A percentile compares a stretch with the other conserved stretches of the same genome.
Evolutionary conservation across 139 green algal species (phyloP).

Genomic region (Ettlia oleoabundans): DNA sequence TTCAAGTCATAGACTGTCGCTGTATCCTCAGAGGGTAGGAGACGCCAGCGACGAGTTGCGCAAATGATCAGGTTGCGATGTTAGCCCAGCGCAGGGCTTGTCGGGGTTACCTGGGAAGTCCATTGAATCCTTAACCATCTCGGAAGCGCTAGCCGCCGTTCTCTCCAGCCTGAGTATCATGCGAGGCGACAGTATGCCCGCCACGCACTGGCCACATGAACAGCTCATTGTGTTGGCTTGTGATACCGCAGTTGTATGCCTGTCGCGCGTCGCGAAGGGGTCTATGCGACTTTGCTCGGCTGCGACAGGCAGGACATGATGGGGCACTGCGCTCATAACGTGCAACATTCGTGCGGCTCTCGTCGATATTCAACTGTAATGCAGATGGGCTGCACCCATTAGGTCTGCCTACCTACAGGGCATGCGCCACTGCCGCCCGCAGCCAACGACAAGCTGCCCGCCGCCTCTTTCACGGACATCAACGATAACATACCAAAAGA

Average conservation of each 20-base stretch:
- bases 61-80: background rate
- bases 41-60: background rate
- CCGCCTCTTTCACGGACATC: too few species aligned
- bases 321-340: too few species aligned
- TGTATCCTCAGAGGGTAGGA: too few species aligned
- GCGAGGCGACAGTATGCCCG: slow-evolving; percentile 33
- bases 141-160: slow-evolving; percentile 13
- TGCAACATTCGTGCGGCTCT: too few species aligned
- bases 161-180: slow-evolving; percentile 7
- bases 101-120: slow-evolving; percentile 24
- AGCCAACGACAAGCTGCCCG: too few species aligned
- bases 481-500: too few species aligned
- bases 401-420: too few species aligned
- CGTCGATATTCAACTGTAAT: too few species aligned
- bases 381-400: too few species aligned
- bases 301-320: too few species aligned
- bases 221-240: slow-evolving; percentile 7
- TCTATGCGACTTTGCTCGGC: background rate
- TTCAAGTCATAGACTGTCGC: too few species aligned
- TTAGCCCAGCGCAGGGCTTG: background rate
- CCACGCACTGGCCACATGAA: slow-evolving; percentile 35
- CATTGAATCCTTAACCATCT: slow-evolving; percentile 36
- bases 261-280: background rate
- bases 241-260: background rate
- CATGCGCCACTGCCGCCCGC: too few species aligned